These are phyloP conservation scores for Trichoderma atrobrunneum DNA, from an alignment of 2,329 filamentous ascomycete species.

Conservation along the genomic window DNA sequence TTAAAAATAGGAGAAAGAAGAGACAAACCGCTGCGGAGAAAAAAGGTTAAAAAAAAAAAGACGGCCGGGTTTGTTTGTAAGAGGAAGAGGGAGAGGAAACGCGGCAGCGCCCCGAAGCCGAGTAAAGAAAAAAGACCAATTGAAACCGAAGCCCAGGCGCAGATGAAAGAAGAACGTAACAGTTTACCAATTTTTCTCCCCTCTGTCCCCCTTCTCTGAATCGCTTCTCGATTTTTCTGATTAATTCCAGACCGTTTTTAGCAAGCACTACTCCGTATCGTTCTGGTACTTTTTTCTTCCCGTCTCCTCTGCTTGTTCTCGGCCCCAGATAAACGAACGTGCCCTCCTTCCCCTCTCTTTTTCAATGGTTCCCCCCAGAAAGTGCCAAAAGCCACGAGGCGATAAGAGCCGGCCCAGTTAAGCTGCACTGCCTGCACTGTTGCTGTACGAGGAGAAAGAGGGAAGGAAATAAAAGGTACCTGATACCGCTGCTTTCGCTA, in stretches of 20 bases:
- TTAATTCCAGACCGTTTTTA: not conserved
- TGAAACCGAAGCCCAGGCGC: slow-evolving; percentile 9
- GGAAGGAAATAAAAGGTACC: not conserved
- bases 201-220: not conserved
- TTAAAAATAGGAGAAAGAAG: not conserved
- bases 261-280: not conserved
- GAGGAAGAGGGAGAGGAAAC: not conserved
- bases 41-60: not conserved
- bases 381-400: not conserved
- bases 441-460: not conserved
- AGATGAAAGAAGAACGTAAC: slow-evolving; percentile 11
- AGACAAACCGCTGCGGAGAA: not conserved
- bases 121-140: not conserved
- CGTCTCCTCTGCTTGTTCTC: not conserved
- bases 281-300: not conserved
- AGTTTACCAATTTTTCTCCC: not conserved
- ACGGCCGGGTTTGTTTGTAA: not conserved
- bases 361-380: not conserved
- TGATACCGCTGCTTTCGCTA: not conserved
- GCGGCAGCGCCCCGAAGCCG: not conserved
- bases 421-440: too few relatives aligned
- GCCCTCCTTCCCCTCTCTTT: not conserved
- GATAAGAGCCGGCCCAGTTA: not conserved
- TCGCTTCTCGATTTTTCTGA: not conserved
- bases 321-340: not conserved